Conservation (phyloP, 1,284 basidiomycete genomes). For the Kwoniella shivajii region DNA sequence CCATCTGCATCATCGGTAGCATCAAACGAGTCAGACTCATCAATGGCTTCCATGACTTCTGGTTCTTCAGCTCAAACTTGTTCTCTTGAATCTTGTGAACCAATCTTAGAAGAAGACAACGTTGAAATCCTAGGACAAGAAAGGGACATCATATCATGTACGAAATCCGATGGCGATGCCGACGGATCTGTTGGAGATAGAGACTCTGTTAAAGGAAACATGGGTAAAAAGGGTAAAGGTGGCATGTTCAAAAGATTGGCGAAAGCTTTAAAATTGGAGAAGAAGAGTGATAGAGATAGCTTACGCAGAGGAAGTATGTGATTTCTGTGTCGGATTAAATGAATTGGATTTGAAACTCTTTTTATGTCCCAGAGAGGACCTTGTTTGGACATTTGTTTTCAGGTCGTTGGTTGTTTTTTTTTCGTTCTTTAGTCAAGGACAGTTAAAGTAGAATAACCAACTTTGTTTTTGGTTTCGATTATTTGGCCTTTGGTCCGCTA, state of each 20-base stretch:
- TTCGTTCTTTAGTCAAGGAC: no score
- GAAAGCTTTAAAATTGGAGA: constrained; percentile 32
- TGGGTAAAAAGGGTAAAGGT: constrained; percentile 22
- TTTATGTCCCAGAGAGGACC: no score
- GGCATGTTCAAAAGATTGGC: constrained; percentile 36
- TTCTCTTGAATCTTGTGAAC: constrained; percentile 20
- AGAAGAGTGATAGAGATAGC: constrained; percentile 22
- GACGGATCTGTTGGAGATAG: constrained; percentile 27
- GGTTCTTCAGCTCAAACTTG: constrained; percentile 23
- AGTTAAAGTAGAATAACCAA: no score
- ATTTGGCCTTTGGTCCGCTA: no score
- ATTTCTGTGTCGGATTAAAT: no score
- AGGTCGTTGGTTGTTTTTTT: no score
- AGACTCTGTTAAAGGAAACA: constrained; percentile 20
- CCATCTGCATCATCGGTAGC: constrained; percentile 19
- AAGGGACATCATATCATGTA: constrained; percentile 23
- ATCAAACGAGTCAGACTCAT: constrained; percentile 20
- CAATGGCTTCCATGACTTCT: constrained; percentile 26
- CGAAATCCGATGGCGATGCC: constrained; percentile 35
- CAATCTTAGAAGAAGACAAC: constrained; percentile 21
- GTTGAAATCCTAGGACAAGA: constrained; percentile 1
- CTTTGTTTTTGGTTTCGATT: no score
- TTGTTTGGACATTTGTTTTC: no score
- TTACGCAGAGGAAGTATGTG: constrained; percentile 21
- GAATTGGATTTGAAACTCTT: no score